A percentile compares a stretch with the other conserved stretches of the same genome.
Evolutionary conservation across 371 early-diverging fungal genomes (phyloP).

Genomic region (Mortierella sp.): DNA sequence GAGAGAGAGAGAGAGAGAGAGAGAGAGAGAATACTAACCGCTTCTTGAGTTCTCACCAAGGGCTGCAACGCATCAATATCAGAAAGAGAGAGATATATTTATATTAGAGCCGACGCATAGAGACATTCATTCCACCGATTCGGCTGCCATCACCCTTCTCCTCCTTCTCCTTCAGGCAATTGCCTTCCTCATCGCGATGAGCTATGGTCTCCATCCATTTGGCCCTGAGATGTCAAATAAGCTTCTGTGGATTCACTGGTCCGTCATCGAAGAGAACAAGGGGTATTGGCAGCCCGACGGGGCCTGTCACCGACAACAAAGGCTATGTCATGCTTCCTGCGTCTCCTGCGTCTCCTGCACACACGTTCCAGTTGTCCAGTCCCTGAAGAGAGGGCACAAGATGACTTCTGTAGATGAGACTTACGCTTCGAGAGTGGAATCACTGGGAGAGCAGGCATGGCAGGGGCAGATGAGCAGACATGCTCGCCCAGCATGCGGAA

Average conservation of each 20-base stretch:
- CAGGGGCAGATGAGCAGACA: constrained; percentile 65
- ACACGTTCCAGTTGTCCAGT: background rate
- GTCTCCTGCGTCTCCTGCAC: too few species aligned
- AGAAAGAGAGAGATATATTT: too few species aligned
- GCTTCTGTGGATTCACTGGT: too few species aligned
- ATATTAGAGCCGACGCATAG: too few species aligned
- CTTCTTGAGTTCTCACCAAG: background rate
- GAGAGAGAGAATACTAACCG: background rate
- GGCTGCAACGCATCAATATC: too few species aligned
- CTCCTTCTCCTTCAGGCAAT: too few species aligned
- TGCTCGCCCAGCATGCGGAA: constrained; percentile 68
- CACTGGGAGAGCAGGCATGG: constrained; percentile 65
- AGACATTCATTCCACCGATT: too few species aligned
- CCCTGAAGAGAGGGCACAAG: background rate
- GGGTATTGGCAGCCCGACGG: too few species aligned
- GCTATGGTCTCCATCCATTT: background rate
- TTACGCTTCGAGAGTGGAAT: constrained; percentile 10
- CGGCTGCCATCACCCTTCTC: too few species aligned
- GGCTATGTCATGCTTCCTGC: background rate
- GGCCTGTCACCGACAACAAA: too few species aligned
- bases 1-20: background rate
- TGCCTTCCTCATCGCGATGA: background rate
- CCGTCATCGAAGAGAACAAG: too few species aligned
- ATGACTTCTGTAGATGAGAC: background rate
- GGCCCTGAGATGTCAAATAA: background rate